These are phyloP conservation scores for Firmiana major DNA, from an alignment of 345 rosid species.

Conservation along the genomic window DNA sequence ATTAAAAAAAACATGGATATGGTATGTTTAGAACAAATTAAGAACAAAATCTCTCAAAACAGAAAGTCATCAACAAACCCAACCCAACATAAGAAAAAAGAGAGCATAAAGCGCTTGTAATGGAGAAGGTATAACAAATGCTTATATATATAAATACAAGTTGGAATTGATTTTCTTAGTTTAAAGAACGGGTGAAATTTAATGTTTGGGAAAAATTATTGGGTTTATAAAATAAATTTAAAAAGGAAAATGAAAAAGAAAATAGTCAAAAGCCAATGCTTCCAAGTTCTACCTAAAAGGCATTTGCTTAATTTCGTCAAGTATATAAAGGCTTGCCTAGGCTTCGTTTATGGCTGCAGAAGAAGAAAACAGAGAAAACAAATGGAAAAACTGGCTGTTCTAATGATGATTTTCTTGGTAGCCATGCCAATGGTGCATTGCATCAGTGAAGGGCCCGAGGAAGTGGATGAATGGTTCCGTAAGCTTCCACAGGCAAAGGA, in stretches of 20 bases:
- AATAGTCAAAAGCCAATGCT: not conserved
- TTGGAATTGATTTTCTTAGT: too few species aligned
- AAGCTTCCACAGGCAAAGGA: constrained; percentile 22
- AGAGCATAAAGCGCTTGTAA: too few species aligned
- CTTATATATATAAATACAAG: too few species aligned
- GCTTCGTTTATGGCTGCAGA: not conserved
- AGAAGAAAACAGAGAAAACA: not conserved
- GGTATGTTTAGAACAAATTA: too few species aligned
- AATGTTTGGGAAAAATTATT: not conserved
- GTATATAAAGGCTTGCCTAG: not conserved
- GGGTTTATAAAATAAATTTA: not conserved
- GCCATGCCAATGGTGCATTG: not conserved
- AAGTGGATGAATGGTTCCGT: constrained; percentile 2
- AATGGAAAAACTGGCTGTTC: not conserved
- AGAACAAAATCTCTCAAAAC: too few species aligned
- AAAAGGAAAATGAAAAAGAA: not conserved
- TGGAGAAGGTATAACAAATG: too few species aligned
- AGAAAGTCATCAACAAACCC: too few species aligned
- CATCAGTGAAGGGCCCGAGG: not conserved
- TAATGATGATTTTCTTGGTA: not conserved
- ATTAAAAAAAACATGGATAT: too few species aligned
- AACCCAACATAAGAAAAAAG: too few species aligned
- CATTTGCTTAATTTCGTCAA: not conserved
- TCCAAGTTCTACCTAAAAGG: not conserved
- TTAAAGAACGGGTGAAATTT: too few species aligned